Conservation (phyloP, 2,329 filamentous ascomycete species). For the Ophioceras dolichostomum region DNA sequence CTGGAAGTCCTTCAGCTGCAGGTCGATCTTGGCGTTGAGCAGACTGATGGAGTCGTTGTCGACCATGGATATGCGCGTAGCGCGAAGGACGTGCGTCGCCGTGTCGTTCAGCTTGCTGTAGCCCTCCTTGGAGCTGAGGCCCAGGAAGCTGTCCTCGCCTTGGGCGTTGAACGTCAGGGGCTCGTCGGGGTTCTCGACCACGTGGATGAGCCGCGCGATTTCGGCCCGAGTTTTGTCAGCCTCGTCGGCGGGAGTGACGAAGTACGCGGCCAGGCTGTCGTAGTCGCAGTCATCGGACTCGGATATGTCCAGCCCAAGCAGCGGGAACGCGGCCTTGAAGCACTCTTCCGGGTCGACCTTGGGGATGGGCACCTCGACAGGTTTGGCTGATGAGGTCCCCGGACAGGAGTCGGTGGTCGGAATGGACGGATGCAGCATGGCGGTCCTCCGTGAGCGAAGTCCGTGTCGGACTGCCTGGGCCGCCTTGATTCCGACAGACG, state of each 20-base stretch:
- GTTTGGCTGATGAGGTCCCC: too few relatives aligned
- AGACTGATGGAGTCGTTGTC: slow-evolving; percentile 1
- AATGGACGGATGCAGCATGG: too few relatives aligned
- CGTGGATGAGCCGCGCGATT: not conserved
- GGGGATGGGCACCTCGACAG: too few relatives aligned
- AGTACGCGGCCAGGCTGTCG: not conserved
- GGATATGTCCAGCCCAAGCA: not conserved
- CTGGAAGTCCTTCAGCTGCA: not conserved
- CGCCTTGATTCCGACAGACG: not conserved
- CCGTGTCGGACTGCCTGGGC: not conserved
- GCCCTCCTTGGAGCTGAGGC: not conserved
- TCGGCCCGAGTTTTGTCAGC: not conserved
- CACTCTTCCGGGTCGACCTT: not conserved
- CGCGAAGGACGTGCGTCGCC: not conserved
- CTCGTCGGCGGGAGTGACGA: not conserved
- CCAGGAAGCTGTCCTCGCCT: not conserved
- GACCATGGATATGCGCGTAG: not conserved
- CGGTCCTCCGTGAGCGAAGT: too few relatives aligned
- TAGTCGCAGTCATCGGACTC: not conserved
- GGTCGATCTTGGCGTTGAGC: not conserved
- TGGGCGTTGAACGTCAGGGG: not conserved
- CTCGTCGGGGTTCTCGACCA: not conserved
- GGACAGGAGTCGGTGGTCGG: too few relatives aligned
- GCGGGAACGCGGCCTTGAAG: not conserved
- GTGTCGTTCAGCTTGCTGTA: not conserved